Evolutionary conservation across 1,284 basidiomycete species (phyloP).

Genomic region (Fomitopsis betulina): DNA sequence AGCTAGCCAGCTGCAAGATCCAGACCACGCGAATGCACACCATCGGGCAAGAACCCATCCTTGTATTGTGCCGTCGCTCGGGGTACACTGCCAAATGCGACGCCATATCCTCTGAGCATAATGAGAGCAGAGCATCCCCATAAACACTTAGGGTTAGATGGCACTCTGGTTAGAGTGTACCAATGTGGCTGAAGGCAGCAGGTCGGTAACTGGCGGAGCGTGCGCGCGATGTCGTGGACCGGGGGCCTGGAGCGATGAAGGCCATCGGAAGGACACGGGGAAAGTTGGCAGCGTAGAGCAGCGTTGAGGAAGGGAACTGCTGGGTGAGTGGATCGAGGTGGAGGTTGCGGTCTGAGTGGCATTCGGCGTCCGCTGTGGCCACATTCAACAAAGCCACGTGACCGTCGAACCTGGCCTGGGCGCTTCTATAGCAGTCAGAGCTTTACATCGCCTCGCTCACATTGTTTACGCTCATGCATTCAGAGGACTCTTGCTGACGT

Average conservation of each 20-base stretch:
- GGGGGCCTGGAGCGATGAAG: constrained; percentile 27
- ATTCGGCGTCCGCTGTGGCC: background rate
- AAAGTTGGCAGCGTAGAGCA: background rate
- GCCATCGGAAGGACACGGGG: constrained; percentile 14
- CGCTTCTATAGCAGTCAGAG: too few relatives aligned
- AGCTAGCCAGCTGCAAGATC: constrained; percentile 13
- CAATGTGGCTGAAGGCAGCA: constrained; percentile 27
- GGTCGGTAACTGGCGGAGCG: constrained; percentile 14
- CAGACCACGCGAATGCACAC: constrained; percentile 10
- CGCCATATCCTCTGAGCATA: constrained; percentile 27
- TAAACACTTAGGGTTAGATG: constrained; percentile 47
- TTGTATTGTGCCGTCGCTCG: constrained; percentile 22
- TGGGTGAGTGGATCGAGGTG: background rate
- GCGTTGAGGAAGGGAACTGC: background rate
- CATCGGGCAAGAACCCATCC: background rate
- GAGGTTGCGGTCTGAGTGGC: background rate
- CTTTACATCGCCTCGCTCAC: too few relatives aligned
- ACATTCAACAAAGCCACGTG: background rate
- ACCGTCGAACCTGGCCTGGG: too few relatives aligned
- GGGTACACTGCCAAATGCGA: constrained; percentile 14
- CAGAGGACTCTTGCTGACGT: too few relatives aligned
- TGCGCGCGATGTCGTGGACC: constrained; percentile 7
- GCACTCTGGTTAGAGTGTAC: constrained; percentile 33
- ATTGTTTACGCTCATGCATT: too few relatives aligned
- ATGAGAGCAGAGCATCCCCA: constrained; percentile 26